These are phyloP conservation scores for Phialophora tarda DNA, from an alignment of 2,329 filamentous ascomycete species.

Conservation along the genomic window DNA sequence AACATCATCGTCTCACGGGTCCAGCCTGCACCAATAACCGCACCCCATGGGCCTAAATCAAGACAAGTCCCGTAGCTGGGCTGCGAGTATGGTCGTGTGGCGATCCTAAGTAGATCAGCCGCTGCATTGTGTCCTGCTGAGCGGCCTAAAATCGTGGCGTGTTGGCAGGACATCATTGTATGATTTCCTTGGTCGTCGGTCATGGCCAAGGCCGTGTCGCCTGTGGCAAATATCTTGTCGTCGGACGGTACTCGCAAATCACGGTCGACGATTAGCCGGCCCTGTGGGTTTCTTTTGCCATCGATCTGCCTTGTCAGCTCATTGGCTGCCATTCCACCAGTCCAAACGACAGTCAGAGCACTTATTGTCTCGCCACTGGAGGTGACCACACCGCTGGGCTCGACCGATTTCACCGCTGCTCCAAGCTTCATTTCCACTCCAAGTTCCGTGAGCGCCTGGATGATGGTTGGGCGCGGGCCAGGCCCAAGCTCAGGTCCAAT, in stretches of 20 bases:
- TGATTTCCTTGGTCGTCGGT: constrained; percentile 41
- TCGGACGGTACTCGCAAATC: constrained; percentile 41
- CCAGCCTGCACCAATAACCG: constrained; percentile 45
- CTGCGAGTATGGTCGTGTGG: constrained; percentile 43
- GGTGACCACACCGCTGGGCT: constrained; percentile 40
- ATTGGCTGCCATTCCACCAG: constrained; percentile 46
- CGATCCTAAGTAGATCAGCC: constrained; percentile 44
- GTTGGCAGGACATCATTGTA: constrained; percentile 50
- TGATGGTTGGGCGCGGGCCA: constrained; percentile 45
- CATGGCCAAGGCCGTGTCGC: constrained; percentile 43
- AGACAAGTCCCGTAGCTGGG: constrained; percentile 45
- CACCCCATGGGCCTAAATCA: constrained; percentile 46
- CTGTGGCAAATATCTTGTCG: constrained; percentile 44
- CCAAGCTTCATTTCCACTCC: constrained; percentile 44
- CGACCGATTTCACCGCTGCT: constrained; percentile 40
- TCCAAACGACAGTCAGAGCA: constrained; percentile 47
- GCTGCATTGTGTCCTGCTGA: constrained; percentile 46
- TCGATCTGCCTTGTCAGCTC: constrained; percentile 46
- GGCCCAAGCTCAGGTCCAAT: constrained; percentile 46
- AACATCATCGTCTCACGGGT: constrained; percentile 42
- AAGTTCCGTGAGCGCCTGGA: constrained; percentile 42
- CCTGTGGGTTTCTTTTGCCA: constrained; percentile 41
- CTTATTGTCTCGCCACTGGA: constrained; percentile 45
- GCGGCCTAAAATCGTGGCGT: constrained; percentile 47
- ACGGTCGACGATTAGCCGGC: constrained; percentile 43